Conservation (phyloP, 106 monocot genomes). For the Dioscorea zingiberensis region DNA sequence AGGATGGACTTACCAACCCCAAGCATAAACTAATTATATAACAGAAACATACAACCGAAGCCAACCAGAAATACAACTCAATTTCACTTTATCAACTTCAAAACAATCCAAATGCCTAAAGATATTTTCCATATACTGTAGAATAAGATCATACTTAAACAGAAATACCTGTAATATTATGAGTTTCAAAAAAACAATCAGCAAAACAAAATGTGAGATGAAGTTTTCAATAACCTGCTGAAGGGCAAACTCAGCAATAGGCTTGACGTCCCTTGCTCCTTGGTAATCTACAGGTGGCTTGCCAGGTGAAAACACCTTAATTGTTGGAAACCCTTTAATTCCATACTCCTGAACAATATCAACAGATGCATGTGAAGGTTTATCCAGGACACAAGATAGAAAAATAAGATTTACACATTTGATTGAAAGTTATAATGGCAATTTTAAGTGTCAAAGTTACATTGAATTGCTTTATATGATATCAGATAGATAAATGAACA, state of each 20-base stretch:
- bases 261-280: constrained; percentile 92
- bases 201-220: neutral
- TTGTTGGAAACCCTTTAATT: constrained; percentile 91
- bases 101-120: too few relatives aligned
- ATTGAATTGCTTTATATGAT: neutral
- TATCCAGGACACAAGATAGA: neutral
- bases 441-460: neutral
- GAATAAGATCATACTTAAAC: too few relatives aligned
- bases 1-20: too few relatives aligned
- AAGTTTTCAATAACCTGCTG: constrained; percentile 48
- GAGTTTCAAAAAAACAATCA: neutral
- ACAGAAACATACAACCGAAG: too few relatives aligned
- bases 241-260: constrained; percentile 92
- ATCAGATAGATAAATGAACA: neutral
- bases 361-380: neutral
- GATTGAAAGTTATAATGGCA: neutral
- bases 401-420: neutral
- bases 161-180: neutral
- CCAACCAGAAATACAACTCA: neutral
- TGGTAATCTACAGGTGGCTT: constrained; percentile 96
- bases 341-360: constrained; percentile 73
- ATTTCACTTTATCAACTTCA: neutral
- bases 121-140: neutral
- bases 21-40: too few relatives aligned
- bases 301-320: constrained; percentile 86